A percentile compares a stretch with the other conserved stretches of the same genome.
phyloP scores from a whole-genome alignment of 2,329 filamentous ascomycete genomes.

The Pseudonectria foliicola region DNA sequence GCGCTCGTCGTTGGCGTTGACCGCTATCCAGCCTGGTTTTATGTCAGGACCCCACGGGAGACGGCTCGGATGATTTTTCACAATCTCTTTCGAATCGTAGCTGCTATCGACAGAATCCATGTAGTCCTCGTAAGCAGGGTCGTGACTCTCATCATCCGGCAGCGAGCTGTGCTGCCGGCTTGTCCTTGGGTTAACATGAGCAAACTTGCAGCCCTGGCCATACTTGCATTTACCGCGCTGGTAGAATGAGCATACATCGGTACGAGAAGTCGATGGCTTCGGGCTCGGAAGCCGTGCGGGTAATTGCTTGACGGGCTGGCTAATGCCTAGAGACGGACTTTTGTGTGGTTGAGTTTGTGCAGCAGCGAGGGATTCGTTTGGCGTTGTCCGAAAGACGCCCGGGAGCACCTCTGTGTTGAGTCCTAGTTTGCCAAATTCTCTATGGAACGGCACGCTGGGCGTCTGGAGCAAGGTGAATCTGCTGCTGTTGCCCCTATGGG shows the following conservation, averaged over 20 bases:
- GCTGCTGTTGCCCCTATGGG: conserved; percentile 40
- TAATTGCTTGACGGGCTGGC: neutral
- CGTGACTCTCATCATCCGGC: conserved; percentile 1
- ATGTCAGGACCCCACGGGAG: too few relatives aligned
- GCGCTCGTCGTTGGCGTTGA: conserved; percentile 12
- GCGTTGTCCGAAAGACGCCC: conserved; percentile 42
- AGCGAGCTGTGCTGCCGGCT: conserved; percentile 7
- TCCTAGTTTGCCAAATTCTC: conserved; percentile 47
- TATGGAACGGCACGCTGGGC: conserved; percentile 39
- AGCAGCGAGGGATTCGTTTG: conserved; percentile 18
- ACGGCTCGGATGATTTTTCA: too few relatives aligned
- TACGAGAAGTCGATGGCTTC: too few relatives aligned
- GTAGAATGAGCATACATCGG: conserved; percentile 14
- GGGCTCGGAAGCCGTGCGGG: too few relatives aligned
- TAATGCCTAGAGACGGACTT: neutral
- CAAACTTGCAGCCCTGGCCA: conserved; percentile 13
- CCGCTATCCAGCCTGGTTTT: conserved; percentile 7
- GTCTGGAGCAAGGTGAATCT: conserved; percentile 48
- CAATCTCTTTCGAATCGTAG: too few relatives aligned
- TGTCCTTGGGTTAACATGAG: conserved; percentile 9
- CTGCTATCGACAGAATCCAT: too few relatives aligned
- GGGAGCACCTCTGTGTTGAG: conserved; percentile 44
- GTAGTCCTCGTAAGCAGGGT: too few relatives aligned
- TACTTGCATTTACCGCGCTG: conserved; percentile 17
- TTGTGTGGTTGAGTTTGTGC: conserved; percentile 3